A percentile compares a stretch with the other conserved stretches of the same genome.
Conservation (phyloP, 768 basidiomycete species). For the Lenzites betulinus region DNA sequence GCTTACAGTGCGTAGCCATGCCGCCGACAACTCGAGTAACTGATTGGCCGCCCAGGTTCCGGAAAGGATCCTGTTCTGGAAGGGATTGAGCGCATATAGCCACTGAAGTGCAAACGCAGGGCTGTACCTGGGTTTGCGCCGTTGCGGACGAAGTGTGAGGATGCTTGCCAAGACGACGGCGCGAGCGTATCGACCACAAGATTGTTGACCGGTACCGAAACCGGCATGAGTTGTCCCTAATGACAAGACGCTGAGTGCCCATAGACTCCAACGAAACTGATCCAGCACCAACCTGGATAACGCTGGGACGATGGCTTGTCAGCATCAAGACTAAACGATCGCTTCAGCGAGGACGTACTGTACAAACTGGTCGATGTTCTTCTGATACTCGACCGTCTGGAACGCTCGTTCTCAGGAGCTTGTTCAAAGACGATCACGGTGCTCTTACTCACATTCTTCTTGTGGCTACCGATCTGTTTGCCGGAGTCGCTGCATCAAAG, state of each 20-base stretch:
- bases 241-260: not conserved
- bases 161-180: conserved; percentile 1
- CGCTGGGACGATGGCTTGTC: not conserved
- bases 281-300: not conserved
- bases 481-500: not conserved
- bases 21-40: conserved; percentile 31
- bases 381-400: conserved; percentile 31
- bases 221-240: conserved; percentile 5
- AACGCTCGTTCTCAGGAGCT: not conserved
- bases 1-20: conserved; percentile 25
- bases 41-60: conserved; percentile 25
- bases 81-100: not conserved
- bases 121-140: not conserved
- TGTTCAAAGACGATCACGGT: too few relatives aligned
- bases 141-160: not conserved
- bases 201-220: conserved; percentile 1
- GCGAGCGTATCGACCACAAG: not conserved
- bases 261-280: too few relatives aligned
- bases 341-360: conserved; percentile 6
- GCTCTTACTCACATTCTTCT: conserved; percentile 33
- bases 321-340: not conserved
- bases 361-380: conserved; percentile 38
- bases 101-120: too few relatives aligned
- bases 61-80: conserved; percentile 18
- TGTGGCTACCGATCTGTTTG: conserved; percentile 21